These are phyloP conservation scores for Osmanthus fragrans DNA, from an alignment of 257 asterid genomes.

Conservation along the genomic window DNA sequence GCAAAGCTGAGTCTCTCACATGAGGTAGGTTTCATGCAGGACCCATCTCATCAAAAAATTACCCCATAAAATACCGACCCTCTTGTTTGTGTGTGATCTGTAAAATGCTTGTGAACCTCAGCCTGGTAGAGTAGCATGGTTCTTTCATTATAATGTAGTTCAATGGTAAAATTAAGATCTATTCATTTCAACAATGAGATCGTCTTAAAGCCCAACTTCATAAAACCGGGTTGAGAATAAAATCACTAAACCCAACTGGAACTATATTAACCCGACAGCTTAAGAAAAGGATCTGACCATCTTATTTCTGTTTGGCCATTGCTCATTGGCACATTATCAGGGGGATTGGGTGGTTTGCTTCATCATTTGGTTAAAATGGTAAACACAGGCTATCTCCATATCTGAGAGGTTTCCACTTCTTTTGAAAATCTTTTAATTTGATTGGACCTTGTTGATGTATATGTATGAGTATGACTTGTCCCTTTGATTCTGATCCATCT, in stretches of 20 bases:
- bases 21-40: too few species aligned
- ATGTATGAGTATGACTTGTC: slow-evolving; percentile 32
- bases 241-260: background rate
- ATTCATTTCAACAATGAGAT: too few species aligned
- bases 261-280: background rate
- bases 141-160: too few species aligned
- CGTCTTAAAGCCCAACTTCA: too few species aligned
- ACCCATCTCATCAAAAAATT: too few species aligned
- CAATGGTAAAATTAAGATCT: background rate
- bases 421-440: slow-evolving; percentile 26
- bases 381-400: slow-evolving; percentile 21
- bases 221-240: background rate
- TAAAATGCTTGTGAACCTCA: too few species aligned
- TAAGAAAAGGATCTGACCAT: background rate
- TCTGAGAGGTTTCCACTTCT: slow-evolving; percentile 33
- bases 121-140: too few species aligned
- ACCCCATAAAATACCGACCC: too few species aligned
- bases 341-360: slow-evolving; percentile 16
- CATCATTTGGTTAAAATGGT: slow-evolving; percentile 15
- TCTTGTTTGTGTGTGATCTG: too few species aligned
- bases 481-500: slow-evolving; percentile 17
- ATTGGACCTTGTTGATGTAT: slow-evolving; percentile 28
- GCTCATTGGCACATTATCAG: background rate
- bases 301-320: background rate
- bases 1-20: too few species aligned